Conservation (phyloP, 331 rosid species). For the Rosa hybrid region DNA sequence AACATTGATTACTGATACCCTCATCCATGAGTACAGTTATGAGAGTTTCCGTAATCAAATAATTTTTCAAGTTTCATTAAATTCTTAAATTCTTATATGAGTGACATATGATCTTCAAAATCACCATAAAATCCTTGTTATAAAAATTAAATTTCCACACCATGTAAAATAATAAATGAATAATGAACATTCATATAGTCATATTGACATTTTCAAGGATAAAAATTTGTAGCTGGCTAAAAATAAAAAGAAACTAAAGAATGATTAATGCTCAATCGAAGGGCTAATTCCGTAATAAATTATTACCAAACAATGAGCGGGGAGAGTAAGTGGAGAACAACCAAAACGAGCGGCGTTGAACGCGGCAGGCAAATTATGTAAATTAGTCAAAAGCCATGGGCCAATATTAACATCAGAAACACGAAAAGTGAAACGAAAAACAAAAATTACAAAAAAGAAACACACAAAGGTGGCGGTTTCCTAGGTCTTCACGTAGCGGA, state of each 20-base stretch:
- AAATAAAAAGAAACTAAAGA: not conserved
- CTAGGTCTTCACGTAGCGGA: conserved; percentile 39
- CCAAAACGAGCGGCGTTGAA: conserved; percentile 49
- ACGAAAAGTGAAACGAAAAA: conserved; percentile 37
- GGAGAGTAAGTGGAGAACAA: not conserved
- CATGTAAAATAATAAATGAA: not conserved
- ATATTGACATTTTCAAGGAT: not conserved
- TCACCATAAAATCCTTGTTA: not conserved
- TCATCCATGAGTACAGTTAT: too few species aligned
- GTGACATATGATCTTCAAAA: not conserved
- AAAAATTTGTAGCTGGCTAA: not conserved
- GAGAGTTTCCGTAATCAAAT: too few species aligned
- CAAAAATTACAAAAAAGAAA: not conserved
- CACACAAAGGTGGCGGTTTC: conserved; percentile 40
- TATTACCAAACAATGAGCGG: not conserved
- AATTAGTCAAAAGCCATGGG: conserved; percentile 46
- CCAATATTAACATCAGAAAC: conserved; percentile 12
- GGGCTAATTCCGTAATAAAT: not conserved
- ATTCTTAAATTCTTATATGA: not conserved
- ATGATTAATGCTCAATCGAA: not conserved
- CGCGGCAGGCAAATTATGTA: conserved; percentile 31
- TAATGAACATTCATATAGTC: not conserved
- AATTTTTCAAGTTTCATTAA: not conserved
- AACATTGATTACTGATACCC: too few species aligned
- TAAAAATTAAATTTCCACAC: not conserved